These are phyloP conservation scores for Echria macrotheca DNA, from an alignment of 495 filamentous ascomycete genomes.

Conservation along the genomic window DNA sequence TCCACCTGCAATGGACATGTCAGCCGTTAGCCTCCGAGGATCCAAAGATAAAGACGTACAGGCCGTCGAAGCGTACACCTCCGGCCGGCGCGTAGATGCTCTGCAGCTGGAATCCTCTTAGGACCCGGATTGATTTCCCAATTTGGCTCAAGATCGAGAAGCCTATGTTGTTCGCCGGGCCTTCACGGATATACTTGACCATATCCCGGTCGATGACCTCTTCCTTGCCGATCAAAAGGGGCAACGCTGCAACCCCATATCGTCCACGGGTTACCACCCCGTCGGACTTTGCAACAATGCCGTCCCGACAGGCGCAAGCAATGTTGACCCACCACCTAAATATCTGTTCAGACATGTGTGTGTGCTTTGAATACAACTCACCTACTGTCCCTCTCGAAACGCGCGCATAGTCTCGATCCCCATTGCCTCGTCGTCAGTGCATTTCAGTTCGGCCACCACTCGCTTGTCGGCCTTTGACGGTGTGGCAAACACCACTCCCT, in stretches of 20 bases:
- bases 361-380: background rate
- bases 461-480: no score
- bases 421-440: no score
- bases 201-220: conserved; percentile 22
- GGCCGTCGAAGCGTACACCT: conserved; percentile 47
- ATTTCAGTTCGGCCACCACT: no score
- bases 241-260: conserved; percentile 32
- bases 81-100: conserved; percentile 40
- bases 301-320: conserved; percentile 41
- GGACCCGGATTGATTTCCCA: conserved; percentile 37
- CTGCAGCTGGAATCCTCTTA: conserved; percentile 38
- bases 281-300: conserved; percentile 32
- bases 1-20: no score
- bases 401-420: no score
- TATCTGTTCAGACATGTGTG: conserved; percentile 8
- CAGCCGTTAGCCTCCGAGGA: no score
- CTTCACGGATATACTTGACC: conserved; percentile 33
- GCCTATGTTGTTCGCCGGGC: conserved; percentile 30
- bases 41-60: conserved; percentile 42
- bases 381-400: conserved; percentile 33
- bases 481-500: no score
- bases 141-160: conserved; percentile 31
- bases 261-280: conserved; percentile 33
- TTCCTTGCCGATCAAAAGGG: conserved; percentile 41
- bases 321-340: conserved; percentile 47